phyloP scores from a whole-genome alignment of 441 rosid genomes.

The Gossypium gossypioides region DNA sequence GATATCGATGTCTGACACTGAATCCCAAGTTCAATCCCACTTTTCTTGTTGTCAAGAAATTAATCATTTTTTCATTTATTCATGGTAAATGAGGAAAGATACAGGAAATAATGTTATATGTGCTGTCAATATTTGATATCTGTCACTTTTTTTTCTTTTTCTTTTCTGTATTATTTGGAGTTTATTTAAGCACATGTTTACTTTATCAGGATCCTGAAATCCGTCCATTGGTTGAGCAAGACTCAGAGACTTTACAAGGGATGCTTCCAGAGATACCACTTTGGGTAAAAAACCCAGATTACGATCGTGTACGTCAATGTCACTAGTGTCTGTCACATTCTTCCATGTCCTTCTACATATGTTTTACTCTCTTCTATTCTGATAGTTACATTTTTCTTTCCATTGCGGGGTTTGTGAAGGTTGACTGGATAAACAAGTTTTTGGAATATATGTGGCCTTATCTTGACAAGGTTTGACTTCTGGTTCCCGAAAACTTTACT shows the following conservation, averaged over 20 bases:
- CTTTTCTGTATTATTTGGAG: not conserved
- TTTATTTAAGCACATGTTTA: not conserved
- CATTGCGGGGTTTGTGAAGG: slow-evolving; percentile 31
- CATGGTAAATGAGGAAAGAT: not conserved
- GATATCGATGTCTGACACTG: not conserved
- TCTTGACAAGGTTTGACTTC: slow-evolving; percentile 72
- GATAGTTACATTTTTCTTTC: not conserved
- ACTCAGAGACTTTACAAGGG: slow-evolving; percentile 55
- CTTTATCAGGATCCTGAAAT: slow-evolving; percentile 57
- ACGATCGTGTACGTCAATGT: slow-evolving; percentile 65
- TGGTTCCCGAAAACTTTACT: not conserved
- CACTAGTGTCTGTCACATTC: not conserved
- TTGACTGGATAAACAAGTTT: slow-evolving; percentile 78
- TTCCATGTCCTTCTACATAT: not conserved
- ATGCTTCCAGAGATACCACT: slow-evolving; percentile 90
- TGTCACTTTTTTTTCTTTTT: not conserved
- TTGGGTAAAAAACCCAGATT: slow-evolving; percentile 91
- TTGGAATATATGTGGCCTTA: slow-evolving; percentile 82
- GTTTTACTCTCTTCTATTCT: slow-evolving; percentile 11
- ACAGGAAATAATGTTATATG: not conserved
- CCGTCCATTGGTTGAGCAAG: slow-evolving; percentile 62
- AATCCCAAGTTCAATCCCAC: not conserved
- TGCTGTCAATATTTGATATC: not conserved
- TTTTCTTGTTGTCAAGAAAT: not conserved
- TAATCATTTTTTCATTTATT: not conserved